Percentiles rank a stretch among this genome's conserved stretches.
Evolutionary conservation across 2,329 filamentous ascomycete species (phyloP).

Genomic region (Plenodomus lindquistii): DNA sequence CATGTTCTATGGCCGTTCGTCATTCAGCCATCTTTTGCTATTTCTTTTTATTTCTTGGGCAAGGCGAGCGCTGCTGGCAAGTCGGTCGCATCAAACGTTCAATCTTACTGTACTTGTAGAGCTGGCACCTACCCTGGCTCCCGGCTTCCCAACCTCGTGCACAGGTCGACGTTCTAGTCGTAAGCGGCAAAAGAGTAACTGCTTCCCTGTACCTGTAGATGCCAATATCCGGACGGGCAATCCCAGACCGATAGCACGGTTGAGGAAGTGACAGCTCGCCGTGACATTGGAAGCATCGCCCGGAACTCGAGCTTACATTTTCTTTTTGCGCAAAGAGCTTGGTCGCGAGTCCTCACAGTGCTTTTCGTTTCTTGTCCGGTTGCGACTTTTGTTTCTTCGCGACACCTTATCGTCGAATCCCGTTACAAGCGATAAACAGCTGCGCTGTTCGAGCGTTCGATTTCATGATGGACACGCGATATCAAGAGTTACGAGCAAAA

Average conservation of each 20-base stretch:
- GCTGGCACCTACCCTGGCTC: background rate
- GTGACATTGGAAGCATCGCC: background rate
- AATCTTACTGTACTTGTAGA: background rate
- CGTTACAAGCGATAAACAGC: conserved; percentile 1
- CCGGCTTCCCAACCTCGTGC: background rate
- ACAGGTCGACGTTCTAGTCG: background rate
- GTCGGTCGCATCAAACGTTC: background rate
- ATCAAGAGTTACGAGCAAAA: conserved; percentile 26
- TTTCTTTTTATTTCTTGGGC: background rate
- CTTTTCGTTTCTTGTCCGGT: too few species aligned
- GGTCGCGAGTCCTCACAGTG: background rate
- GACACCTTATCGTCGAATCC: conserved; percentile 5
- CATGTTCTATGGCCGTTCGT: background rate
- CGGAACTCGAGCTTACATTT: background rate
- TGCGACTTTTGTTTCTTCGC: conserved; percentile 1
- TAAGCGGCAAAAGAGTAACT: background rate
- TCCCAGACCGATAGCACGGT: background rate
- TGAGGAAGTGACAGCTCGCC: background rate
- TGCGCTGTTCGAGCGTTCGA: conserved; percentile 3
- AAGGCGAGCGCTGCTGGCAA: background rate
- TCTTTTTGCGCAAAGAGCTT: background rate
- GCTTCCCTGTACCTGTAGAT: background rate
- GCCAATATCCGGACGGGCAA: background rate
- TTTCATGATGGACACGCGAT: conserved; percentile 21
- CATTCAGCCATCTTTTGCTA: background rate